Evolutionary conservation across 1,139 yeast species (phyloP), one percentile per base, ranked within the genome.

Genomic region (Kurtzmaniella quercitrusa): DNA sequence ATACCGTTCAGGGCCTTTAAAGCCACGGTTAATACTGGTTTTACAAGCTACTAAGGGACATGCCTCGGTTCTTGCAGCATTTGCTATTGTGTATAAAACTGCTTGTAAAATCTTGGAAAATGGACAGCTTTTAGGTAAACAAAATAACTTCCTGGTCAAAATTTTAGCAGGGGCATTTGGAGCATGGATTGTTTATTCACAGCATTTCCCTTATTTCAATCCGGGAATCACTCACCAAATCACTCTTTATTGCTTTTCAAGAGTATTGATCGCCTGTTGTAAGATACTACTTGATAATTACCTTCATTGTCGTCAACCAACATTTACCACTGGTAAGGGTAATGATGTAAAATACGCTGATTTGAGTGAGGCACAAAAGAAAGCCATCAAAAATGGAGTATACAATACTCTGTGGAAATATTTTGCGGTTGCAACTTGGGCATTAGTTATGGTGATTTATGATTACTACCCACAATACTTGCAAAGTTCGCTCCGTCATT

Each of bases 341-440:
- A 56, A 59, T 18, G 59, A 58, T 19, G 56, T 70, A 14, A 44
- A 50, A 31, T 73, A 58, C 53, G 48, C 57, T 34, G 71, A 68
- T 43, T 64, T 62, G 48, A 58, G 57, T 18, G 54, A 53, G 41
- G 58, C 52, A 41, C 73, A 64, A 54, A 67, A 62, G 53, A 62
- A 51, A 56, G 71, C 62, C 50, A 62, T 64, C 48, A 66, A 64
- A 51, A 52, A 51, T 34, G 54, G 53, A 39, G 58, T 75, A 23
- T 70, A 75, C 52, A 66, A 67, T 49, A 60, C 58, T 43, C 67
- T 82, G 3, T 85, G 91, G 91, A 72, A 79, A 40, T 61, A 76
- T 43, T 79, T 82, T 58, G 85, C 91, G 1, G 79, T 85, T n/a
- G 49, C 81, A 7, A 72, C 82, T 9, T 86, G 95, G 95, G 94